A percentile compares a stretch with the other conserved stretches of the same genome.
Evolutionary conservation across 495 filamentous ascomycete genomes (phyloP).

Genomic region (Penicillium bialowiezense): DNA sequence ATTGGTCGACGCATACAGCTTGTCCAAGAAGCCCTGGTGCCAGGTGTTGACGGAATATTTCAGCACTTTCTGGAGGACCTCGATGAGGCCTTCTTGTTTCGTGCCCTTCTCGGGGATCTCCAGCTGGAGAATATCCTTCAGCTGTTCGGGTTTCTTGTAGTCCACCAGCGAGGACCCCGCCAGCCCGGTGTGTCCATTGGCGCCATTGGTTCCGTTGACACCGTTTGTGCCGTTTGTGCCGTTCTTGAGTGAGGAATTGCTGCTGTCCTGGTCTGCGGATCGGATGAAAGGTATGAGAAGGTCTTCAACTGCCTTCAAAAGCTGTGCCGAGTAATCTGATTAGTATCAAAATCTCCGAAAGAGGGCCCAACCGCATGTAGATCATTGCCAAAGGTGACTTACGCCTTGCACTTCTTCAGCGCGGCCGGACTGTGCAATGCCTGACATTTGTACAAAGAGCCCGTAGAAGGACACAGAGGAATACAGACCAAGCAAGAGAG

Average conservation of each 20-base stretch:
- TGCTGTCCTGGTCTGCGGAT: slow-evolving; percentile 63
- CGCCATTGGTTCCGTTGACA: slow-evolving; percentile 29
- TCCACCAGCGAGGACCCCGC: slow-evolving; percentile 65
- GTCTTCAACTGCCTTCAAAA: slow-evolving; percentile 68
- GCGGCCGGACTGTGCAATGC: slow-evolving; percentile 21
- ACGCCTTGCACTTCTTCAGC: slow-evolving; percentile 46
- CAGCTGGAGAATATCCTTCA: slow-evolving; percentile 62
- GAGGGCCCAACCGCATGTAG: background rate
- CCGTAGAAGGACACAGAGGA: background rate
- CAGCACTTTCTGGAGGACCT: slow-evolving; percentile 63
- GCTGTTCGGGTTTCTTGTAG: slow-evolving; percentile 65
- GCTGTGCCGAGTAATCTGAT: slow-evolving; percentile 41
- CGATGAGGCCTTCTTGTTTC: slow-evolving; percentile 69
- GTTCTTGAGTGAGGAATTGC: slow-evolving; percentile 46
- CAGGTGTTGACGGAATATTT: slow-evolving; percentile 91
- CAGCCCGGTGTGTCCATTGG: slow-evolving; percentile 38
- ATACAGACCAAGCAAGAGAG: background rate
- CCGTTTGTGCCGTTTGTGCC: background rate
- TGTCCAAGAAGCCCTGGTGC: slow-evolving; percentile 93
- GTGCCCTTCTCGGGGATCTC: slow-evolving; percentile 61
- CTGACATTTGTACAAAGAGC: slow-evolving; percentile 22
- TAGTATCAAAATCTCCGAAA: background rate
- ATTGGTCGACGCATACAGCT: slow-evolving; percentile 84
- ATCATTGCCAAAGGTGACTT: slow-evolving; percentile 22
- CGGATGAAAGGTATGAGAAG: slow-evolving; percentile 77